A percentile compares a stretch with the other conserved stretches of the same genome.
phyloP scores from a whole-genome alignment of 2,329 filamentous ascomycete species.

The Geosmithia morbida region DNA sequence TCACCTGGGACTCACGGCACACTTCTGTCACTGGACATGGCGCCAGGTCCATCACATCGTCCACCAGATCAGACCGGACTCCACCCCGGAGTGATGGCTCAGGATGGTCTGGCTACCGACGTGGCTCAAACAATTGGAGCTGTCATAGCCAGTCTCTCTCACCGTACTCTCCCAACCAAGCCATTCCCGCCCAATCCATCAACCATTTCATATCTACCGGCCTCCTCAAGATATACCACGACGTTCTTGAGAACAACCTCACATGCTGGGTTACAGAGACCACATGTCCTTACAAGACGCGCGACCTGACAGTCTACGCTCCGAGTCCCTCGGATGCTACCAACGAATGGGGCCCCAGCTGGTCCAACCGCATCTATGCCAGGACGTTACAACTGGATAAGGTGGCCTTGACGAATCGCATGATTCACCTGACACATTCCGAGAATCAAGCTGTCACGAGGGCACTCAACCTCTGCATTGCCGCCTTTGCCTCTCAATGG shows the following conservation, averaged over 20 bases:
- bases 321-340: slow-evolving; percentile 1
- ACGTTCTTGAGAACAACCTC: slow-evolving; percentile 36
- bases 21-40: not conserved
- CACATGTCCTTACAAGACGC: slow-evolving; percentile 30
- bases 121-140: not conserved
- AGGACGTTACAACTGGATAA: slow-evolving; percentile 32
- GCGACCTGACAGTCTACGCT: not conserved
- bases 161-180: not conserved
- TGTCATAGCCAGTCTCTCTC: not conserved
- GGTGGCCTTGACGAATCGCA: slow-evolving; percentile 22
- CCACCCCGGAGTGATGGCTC: not conserved
- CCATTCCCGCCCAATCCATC: slow-evolving; percentile 3
- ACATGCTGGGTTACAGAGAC: slow-evolving; percentile 40
- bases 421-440: slow-evolving; percentile 21
- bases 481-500: slow-evolving; percentile 38
- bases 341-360: slow-evolving; percentile 19
- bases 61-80: not conserved
- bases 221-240: slow-evolving; percentile 34
- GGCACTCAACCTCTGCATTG: slow-evolving; percentile 31
- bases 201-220: slow-evolving; percentile 19
- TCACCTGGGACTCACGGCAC: not conserved
- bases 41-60: not conserved
- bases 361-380: slow-evolving; percentile 31
- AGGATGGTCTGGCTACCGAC: not conserved
- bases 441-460: slow-evolving; percentile 28